These are phyloP conservation scores for Ziziphus jujuba DNA, from an alignment of 306 rosid species.

Conservation along the genomic window DNA sequence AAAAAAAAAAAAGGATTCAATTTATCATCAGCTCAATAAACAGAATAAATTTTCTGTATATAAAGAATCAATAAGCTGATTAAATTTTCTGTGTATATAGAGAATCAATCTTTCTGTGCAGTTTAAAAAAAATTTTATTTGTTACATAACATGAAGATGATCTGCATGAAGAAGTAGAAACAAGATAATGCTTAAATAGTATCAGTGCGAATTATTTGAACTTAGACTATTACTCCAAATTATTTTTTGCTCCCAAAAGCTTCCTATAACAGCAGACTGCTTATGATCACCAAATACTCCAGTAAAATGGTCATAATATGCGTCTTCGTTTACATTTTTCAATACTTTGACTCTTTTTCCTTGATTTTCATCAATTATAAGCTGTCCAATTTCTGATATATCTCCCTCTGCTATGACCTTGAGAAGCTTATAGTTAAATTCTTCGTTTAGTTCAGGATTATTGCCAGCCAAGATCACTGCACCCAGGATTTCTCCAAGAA, in stretches of 20 bases:
- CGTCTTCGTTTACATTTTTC: constrained; percentile 33
- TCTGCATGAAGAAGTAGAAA: too few relatives aligned
- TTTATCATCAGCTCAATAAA: too few relatives aligned
- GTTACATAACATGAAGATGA: too few relatives aligned
- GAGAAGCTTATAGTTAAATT: constrained; percentile 31
- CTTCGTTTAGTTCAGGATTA: constrained; percentile 24
- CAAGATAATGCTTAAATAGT: too few relatives aligned
- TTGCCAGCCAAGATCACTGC: constrained; percentile 38
- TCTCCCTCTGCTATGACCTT: constrained; percentile 39
- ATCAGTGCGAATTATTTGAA: too few relatives aligned
- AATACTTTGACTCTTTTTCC: constrained; percentile 34
- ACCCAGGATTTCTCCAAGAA: constrained; percentile 60
- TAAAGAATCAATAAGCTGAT: too few relatives aligned
- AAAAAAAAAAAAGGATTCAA: too few relatives aligned
- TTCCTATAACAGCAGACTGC: constrained; percentile 50
- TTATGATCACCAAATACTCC: constrained; percentile 32
- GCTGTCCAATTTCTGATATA: constrained; percentile 38
- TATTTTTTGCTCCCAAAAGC: constrained; percentile 49
- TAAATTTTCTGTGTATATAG: too few relatives aligned
- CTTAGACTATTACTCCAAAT: too few relatives aligned
- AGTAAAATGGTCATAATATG: constrained; percentile 38
- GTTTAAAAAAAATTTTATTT: too few relatives aligned
- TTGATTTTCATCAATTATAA: constrained; percentile 36
- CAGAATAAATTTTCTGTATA: too few relatives aligned
- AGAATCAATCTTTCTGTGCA: too few relatives aligned